A percentile compares a stretch with the other conserved stretches of the same genome.
These are phyloP conservation scores for Exobasidium cylindrosporum DNA, from an alignment of 1,284 basidiomycete species.

Conservation along the genomic window DNA sequence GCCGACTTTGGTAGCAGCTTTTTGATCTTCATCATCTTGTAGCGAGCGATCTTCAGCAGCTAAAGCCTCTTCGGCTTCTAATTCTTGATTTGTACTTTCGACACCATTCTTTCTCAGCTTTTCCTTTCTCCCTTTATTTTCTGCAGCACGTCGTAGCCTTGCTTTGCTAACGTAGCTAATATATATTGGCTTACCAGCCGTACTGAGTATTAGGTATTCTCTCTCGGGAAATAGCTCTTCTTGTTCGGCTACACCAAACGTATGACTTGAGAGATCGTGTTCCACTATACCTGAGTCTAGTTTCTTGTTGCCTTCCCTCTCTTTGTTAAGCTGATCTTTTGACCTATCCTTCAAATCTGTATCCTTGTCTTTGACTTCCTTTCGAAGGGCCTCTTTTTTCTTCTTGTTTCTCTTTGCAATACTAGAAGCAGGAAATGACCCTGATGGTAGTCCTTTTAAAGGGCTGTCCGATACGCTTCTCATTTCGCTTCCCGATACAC, in stretches of 20 bases:
- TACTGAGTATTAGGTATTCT: slow-evolving; percentile 42
- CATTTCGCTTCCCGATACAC: no score
- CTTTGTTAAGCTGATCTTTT: not conserved
- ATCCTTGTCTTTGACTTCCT: no score
- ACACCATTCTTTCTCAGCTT: not conserved
- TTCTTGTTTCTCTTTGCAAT: not conserved
- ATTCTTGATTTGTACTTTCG: not conserved
- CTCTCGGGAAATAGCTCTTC: slow-evolving; percentile 24
- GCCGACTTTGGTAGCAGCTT: slow-evolving; percentile 77
- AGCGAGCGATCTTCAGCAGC: not conserved
- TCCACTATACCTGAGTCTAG: not conserved
- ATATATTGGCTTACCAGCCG: slow-evolving; percentile 47
- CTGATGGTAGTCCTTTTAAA: not conserved
- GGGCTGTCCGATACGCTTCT: not conserved
- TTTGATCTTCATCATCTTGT: slow-evolving; percentile 55
- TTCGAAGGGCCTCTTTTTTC: not conserved
- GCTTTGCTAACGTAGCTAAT: slow-evolving; percentile 24
- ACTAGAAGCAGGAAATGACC: slow-evolving; percentile 1
- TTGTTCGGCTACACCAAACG: not conserved
- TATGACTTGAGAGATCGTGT: not conserved
- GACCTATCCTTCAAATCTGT: not conserved
- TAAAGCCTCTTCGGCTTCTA: not conserved
- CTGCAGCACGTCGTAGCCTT: not conserved
- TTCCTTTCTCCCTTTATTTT: slow-evolving; percentile 5
- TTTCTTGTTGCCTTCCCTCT: not conserved